Evolutionary conservation across 2,329 filamentous ascomycete genomes (phyloP), one percentile per base, ranked within the genome.

Genomic region (Didymella sp.): DNA sequence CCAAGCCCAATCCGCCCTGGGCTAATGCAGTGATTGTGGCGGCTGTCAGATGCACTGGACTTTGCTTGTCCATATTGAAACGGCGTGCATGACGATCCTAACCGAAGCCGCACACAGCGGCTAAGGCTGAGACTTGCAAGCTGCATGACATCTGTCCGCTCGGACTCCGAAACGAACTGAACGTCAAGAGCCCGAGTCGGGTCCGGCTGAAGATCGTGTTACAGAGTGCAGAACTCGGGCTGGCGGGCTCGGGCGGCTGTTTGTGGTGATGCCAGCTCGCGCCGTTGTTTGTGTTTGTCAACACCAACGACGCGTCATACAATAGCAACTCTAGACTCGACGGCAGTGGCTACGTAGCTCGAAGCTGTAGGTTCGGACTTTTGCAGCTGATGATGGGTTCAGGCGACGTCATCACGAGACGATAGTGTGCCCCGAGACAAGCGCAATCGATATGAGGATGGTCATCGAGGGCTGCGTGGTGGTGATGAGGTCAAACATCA

Each of bases 281-380:
- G 40, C 52, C 31, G 45, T 27, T 55, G 51, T 56, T 56, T 40
- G 30, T 57, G 48, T 38, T 51, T 51, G 43, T 47, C 48, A 48
- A 52, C 54, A 57, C 42, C 35, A 48, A 52, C 47, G 43, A 45
- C 54, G 37, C 48, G 48, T 52, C 37, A 51, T 30, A 52, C 48
- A 33, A 27, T 35, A 51, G 19, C 40, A 11, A 9, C 13, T 31
- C 42, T 22, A 38, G 53, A 47, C 35, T 56, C 11, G 47, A 43
- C 35, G 33, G 21, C 35, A 41, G 24, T 28, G 37, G 48, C 42
- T 43, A 15, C 13, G 13, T 33, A 31, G 43, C n/a, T 31, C 43
- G 19, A 19, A 38, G 3, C 17, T 27, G 28, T 19, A 48, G 13
- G 25, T 35, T 25, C 27, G 43, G 44, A 27, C 15, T 22, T 48